These are phyloP conservation scores for Melocanna baccifera DNA, from an alignment of 176 grass and related monocot genomes.

Conservation along the genomic window DNA sequence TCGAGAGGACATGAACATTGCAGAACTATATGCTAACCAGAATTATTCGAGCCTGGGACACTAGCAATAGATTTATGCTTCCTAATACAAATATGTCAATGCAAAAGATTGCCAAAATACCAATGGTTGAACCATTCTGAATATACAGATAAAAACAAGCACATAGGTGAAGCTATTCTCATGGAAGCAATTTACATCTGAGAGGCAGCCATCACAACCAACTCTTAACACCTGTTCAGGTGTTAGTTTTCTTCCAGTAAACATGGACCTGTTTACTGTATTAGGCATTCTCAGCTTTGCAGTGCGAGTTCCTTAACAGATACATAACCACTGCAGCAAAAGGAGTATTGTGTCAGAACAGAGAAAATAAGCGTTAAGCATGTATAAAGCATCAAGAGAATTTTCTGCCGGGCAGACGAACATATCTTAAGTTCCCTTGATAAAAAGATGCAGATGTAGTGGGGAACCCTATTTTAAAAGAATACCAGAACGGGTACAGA, in stretches of 20 bases:
- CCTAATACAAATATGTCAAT: slow-evolving; percentile 44
- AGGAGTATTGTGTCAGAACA: slow-evolving; percentile 5
- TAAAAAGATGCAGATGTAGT: not conserved
- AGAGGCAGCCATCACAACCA: slow-evolving; percentile 36
- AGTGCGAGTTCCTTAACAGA: slow-evolving; percentile 30
- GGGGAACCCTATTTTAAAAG: not conserved
- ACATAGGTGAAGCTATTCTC: slow-evolving; percentile 40
- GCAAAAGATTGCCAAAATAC: slow-evolving; percentile 34
- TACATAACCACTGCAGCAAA: slow-evolving; percentile 33
- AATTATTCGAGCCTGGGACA: slow-evolving; percentile 5
- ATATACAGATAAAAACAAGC: slow-evolving; percentile 55
- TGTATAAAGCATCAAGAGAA: not conserved
- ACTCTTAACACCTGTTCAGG: slow-evolving; percentile 27
- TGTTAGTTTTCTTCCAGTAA: slow-evolving; percentile 37
- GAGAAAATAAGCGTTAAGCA: not conserved
- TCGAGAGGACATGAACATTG: not conserved
- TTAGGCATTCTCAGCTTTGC: too few relatives aligned
- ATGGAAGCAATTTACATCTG: slow-evolving; percentile 54
- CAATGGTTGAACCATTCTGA: slow-evolving; percentile 28
- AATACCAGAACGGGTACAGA: not conserved
- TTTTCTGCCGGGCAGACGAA: not conserved
- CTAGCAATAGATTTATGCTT: slow-evolving; percentile 32
- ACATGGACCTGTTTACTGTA: slow-evolving; percentile 35
- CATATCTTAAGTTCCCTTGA: not conserved
- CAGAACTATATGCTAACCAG: slow-evolving; percentile 14